These are phyloP conservation scores for Cytospora piceae DNA, from an alignment of 2,329 filamentous ascomycete genomes.

Conservation along the genomic window DNA sequence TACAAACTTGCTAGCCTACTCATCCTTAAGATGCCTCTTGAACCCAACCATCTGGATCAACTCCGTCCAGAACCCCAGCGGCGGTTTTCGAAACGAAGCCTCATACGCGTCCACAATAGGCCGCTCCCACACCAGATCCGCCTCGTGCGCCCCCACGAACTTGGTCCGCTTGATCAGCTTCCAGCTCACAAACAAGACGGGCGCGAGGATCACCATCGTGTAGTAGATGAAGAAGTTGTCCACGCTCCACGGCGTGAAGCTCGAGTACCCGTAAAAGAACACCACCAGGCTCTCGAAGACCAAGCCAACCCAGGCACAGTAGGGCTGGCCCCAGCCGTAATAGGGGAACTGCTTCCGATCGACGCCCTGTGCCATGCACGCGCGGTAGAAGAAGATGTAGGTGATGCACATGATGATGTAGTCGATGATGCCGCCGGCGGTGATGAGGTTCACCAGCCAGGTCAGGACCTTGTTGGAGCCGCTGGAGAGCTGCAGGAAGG, in stretches of 20 bases:
- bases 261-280: conserved; percentile 58
- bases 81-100: conserved; percentile 22
- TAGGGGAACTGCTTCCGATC: conserved; percentile 58
- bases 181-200: conserved; percentile 61
- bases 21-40: conserved; percentile 27
- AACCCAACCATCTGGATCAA: conserved; percentile 25
- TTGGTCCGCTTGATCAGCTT: conserved; percentile 66
- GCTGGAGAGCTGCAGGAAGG: conserved; percentile 27
- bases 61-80: conserved; percentile 29
- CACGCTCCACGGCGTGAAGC: conserved; percentile 37
- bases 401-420: conserved; percentile 53
- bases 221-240: conserved; percentile 51
- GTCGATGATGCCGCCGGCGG: conserved; percentile 63
- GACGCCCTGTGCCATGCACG: conserved; percentile 27
- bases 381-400: conserved; percentile 30
- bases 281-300: conserved; percentile 48
- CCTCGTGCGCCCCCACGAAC: conserved; percentile 55
- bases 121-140: conserved; percentile 64
- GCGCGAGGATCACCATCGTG: conserved; percentile 59
- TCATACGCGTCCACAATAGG: conserved; percentile 57
- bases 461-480: conserved; percentile 34
- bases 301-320: conserved; percentile 53
- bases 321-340: conserved; percentile 62
- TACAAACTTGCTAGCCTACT: conserved; percentile 7
- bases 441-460: conserved; percentile 61